Percentiles rank a stretch among this genome's conserved stretches.
phyloP scores from a whole-genome alignment of 495 filamentous ascomycete species.

The Eremomyces bilateralis region DNA sequence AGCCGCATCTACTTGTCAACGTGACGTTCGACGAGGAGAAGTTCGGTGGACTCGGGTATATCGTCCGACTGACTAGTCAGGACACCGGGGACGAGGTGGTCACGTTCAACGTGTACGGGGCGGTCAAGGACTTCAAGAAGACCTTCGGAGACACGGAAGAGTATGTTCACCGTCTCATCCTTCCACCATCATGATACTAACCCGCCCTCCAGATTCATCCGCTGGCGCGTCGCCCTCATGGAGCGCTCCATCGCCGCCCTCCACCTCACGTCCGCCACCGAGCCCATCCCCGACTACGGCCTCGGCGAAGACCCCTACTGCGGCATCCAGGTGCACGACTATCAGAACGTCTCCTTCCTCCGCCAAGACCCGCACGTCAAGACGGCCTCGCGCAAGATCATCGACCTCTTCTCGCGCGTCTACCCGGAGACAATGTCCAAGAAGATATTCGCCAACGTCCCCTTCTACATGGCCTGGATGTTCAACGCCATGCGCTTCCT shows the following conservation, averaged over 20 bases:
- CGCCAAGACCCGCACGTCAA: slow-evolving; percentile 46
- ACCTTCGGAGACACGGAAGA: slow-evolving; percentile 61
- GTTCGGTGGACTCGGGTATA: slow-evolving; percentile 35
- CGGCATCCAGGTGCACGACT: slow-evolving; percentile 81
- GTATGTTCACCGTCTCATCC: slow-evolving; percentile 25
- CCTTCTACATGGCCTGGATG: slow-evolving; percentile 70
- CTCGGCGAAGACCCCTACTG: slow-evolving; percentile 51
- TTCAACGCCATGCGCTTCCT: slow-evolving; percentile 64
- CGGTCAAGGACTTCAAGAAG: slow-evolving; percentile 41
- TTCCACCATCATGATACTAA: background rate
- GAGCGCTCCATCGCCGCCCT: slow-evolving; percentile 55
- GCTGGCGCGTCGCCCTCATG: slow-evolving; percentile 75
- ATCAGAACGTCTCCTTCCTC: slow-evolving; percentile 61
- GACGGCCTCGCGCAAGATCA: slow-evolving; percentile 52
- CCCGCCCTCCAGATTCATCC: slow-evolving; percentile 38
- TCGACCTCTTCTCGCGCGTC: slow-evolving; percentile 49
- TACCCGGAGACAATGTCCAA: slow-evolving; percentile 76
- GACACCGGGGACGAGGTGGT: slow-evolving; percentile 19
- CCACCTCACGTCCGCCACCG: slow-evolving; percentile 37
- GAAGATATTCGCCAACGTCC: slow-evolving; percentile 90
- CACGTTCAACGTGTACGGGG: slow-evolving; percentile 79
- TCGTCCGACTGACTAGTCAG: slow-evolving; percentile 24
- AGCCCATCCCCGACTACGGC: slow-evolving; percentile 49
- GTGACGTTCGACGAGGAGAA: slow-evolving; percentile 27
- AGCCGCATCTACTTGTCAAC: slow-evolving; percentile 25